A percentile compares a stretch with the other conserved stretches of the same genome.
These are phyloP conservation scores for Adansonia madagascariensis DNA, from an alignment of 441 rosid species.

Conservation along the genomic window DNA sequence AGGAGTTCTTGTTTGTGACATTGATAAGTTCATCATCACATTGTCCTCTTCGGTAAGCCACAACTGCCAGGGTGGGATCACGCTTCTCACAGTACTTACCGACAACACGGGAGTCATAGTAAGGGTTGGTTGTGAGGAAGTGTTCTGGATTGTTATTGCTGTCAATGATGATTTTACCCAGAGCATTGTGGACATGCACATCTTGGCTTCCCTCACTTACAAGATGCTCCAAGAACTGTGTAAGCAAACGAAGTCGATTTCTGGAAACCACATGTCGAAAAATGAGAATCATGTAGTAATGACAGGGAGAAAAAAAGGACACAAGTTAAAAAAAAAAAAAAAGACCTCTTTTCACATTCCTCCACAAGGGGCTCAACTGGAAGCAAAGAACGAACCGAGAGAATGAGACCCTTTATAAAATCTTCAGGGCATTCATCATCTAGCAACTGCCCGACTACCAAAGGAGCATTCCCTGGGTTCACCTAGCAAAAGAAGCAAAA, in stretches of 20 bases:
- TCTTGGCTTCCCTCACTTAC: constrained; percentile 99
- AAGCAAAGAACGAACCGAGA: constrained; percentile 97
- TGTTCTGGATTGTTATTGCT: constrained; percentile 99
- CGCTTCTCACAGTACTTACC: constrained; percentile 99
- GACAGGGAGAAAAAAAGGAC: constrained; percentile 16
- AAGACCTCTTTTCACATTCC: constrained; percentile 96
- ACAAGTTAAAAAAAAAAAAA: constrained; percentile 14
- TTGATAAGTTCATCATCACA: constrained; percentile 96
- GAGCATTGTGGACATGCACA: constrained; percentile 97
- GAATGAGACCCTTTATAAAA: constrained; percentile 85
- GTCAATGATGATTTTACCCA: constrained; percentile 98
- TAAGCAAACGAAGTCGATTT: constrained; percentile 96
- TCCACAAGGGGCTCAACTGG: constrained; percentile 98
- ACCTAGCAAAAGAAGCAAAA: constrained; percentile 53
- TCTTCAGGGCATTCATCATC: constrained; percentile 95
- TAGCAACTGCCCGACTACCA: constrained; percentile 90
- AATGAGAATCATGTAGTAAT: constrained; percentile 27
- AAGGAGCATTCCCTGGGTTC: constrained; percentile 86
- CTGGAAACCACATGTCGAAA: constrained; percentile 44
- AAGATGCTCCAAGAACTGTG: constrained; percentile 99
- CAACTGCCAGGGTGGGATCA: constrained; percentile 98
- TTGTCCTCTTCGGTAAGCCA: constrained; percentile 97
- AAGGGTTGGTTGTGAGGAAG: constrained; percentile 97
- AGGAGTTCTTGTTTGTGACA: constrained; percentile 95
- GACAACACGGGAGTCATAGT: constrained; percentile 95